These are phyloP conservation scores for Paraphaeosphaeria sporulosa DNA, from an alignment of 2,329 filamentous ascomycete species.

Conservation along the genomic window DNA sequence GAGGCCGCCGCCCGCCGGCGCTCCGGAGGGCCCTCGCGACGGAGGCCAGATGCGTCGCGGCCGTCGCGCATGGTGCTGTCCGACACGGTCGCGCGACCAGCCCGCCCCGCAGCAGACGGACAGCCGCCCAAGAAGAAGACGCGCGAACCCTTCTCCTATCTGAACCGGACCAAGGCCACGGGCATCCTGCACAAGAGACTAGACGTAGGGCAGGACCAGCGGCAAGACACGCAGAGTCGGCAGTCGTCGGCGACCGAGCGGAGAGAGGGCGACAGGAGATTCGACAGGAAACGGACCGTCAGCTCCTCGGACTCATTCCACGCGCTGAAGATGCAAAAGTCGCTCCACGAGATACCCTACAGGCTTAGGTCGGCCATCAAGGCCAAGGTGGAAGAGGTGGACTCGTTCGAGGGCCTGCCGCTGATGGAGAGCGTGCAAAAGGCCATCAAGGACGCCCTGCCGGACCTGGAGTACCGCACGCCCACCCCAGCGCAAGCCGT, in stretches of 20 bases:
- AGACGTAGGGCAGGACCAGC: constrained; percentile 19
- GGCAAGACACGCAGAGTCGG: constrained; percentile 14
- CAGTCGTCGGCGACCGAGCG: background rate
- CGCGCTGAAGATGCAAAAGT: constrained; percentile 92
- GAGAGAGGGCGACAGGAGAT: constrained; percentile 15
- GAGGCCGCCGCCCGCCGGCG: constrained; percentile 13
- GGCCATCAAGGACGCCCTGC: constrained; percentile 79
- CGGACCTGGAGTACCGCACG: constrained; percentile 74
- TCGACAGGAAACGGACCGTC: constrained; percentile 41
- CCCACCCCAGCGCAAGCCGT: constrained; percentile 91
- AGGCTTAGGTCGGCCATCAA: constrained; percentile 69
- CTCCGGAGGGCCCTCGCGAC: constrained; percentile 18
- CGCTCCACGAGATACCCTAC: constrained; percentile 79
- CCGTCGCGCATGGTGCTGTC: constrained; percentile 62
- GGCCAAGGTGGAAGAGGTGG: constrained; percentile 68
- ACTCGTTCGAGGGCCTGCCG: constrained; percentile 82
- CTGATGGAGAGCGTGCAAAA: constrained; percentile 75
- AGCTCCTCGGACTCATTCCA: constrained; percentile 68
- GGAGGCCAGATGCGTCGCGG: constrained; percentile 45
- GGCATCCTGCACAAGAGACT: constrained; percentile 28
- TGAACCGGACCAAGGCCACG: constrained; percentile 44
- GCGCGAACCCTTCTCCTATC: constrained; percentile 41
- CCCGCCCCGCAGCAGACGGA: constrained; percentile 23
- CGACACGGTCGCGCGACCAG: constrained; percentile 38
- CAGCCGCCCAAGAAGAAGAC: constrained; percentile 28